Percentiles rank a stretch among this genome's conserved stretches.
These are phyloP conservation scores for Entomortierella parvispora DNA, from an alignment of 192 early-diverging fungal species.

Conservation along the genomic window DNA sequence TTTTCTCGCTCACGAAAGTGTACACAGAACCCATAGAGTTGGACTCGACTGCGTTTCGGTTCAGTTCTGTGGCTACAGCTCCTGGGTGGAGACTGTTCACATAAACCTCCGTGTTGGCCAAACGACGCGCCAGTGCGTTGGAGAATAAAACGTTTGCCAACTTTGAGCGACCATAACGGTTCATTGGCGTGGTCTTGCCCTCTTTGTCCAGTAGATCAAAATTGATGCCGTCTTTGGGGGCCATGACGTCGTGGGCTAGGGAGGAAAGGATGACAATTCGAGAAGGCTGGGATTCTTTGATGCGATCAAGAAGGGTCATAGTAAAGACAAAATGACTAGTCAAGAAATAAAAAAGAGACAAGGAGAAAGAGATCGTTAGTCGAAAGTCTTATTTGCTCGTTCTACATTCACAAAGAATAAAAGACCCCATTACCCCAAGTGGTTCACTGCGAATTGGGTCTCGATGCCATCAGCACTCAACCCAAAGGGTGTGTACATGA, in stretches of 20 bases:
- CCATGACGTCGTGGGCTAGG: slow-evolving; percentile 26
- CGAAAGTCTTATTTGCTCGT: neutral
- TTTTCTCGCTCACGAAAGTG: too few species aligned
- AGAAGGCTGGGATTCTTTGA: slow-evolving; percentile 21
- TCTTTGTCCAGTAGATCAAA: slow-evolving; percentile 13
- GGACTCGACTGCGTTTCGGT: too few species aligned
- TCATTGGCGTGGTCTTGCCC: slow-evolving; percentile 38
- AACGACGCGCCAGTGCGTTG: slow-evolving; percentile 34
- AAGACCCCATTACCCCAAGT: slow-evolving; percentile 45
- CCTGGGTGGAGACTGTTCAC: slow-evolving; percentile 57
- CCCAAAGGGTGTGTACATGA: neutral
- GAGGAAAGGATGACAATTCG: slow-evolving; percentile 23
- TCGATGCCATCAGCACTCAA: slow-evolving; percentile 39
- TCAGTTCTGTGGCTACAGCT: slow-evolving; percentile 1
- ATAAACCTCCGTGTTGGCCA: slow-evolving; percentile 21
- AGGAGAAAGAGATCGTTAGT: neutral
- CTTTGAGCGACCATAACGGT: slow-evolving; percentile 56
- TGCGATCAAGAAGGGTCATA: slow-evolving; percentile 5
- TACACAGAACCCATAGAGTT: too few species aligned
- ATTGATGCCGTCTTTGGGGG: slow-evolving; percentile 24
- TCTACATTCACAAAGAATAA: slow-evolving; percentile 16
- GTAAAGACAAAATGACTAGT: slow-evolving; percentile 18
- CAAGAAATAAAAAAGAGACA: neutral
- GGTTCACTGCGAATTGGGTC: slow-evolving; percentile 54
- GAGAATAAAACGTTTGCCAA: slow-evolving; percentile 58